A percentile compares a stretch with the other conserved stretches of the same genome.
These are phyloP conservation scores for Neurospora terricola DNA, from an alignment of 495 filamentous ascomycete genomes.

Conservation along the genomic window DNA sequence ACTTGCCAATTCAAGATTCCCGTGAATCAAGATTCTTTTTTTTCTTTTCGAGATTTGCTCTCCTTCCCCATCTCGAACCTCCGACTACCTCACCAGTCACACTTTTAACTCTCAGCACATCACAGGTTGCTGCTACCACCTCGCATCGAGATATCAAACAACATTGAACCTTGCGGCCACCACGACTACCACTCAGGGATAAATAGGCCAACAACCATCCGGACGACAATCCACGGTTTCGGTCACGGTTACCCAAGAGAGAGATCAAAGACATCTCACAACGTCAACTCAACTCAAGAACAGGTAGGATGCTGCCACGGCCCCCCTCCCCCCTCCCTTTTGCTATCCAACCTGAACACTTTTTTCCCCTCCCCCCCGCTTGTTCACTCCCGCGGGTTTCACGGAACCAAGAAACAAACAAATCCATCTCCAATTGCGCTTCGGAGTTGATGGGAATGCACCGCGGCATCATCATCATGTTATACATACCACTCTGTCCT, in stretches of 20 bases:
- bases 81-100: not conserved
- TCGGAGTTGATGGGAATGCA: not conserved
- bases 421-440: not conserved
- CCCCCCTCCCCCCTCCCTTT: not conserved
- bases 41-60: not conserved
- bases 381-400: not conserved
- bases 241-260: not conserved
- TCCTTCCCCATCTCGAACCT: not conserved
- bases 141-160: not conserved
- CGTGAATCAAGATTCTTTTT: not conserved
- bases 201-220: not conserved
- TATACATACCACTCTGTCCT: not conserved
- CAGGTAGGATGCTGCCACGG: not conserved
- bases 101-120: not conserved
- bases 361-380: not conserved
- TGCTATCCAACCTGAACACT: not conserved
- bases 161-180: not conserved
- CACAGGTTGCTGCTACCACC: not conserved
- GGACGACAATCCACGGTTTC: not conserved
- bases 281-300: not conserved
- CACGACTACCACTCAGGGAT: not conserved
- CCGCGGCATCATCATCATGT: not conserved
- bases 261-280: not conserved
- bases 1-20: not conserved
- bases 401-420: not conserved